Evolutionary conservation across 202 grass and related monocot genomes (phyloP), one percentile per base, ranked within the genome.

Genomic region (Hordeum pubiflorum): DNA sequence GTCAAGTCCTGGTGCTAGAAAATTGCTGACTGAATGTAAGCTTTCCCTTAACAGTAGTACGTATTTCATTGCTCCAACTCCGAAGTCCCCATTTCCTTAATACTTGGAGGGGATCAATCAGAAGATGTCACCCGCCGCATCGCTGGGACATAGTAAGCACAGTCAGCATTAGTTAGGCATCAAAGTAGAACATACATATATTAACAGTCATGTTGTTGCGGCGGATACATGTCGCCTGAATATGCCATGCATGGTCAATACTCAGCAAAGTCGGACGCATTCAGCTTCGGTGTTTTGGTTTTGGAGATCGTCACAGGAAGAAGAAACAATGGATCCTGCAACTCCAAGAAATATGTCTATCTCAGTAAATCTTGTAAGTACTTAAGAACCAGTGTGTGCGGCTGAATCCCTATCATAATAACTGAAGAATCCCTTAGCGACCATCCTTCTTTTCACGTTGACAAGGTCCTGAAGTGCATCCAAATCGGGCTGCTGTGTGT

Each of bases 191-290:
- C 29, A 31, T 31, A 27, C 61, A 41, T 5, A 56, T 12, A 44
- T 10, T 57, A 50, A 26, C 56, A 38, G 4, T 31, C 39, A 73
- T 86, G 12, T 11, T 54, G 6, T 52, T 33, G 13, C 64, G 84
- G 84, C 27, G 85, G 85, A 69, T 90, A 90, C 29, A 87, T 84
- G 84, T 81, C 86, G 0, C 86, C 81, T 20, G 86, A 84, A 81
- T 84, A 88, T 39, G 37, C 38, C 9, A 10, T 39, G 38, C 38
- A 76, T 77, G 81, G 89, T 37, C 64, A 61, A 24, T 85, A 81
- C 22, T 87, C 89, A 2, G 74, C 46, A 12, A 91, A 82, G 44
- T 87, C 81, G 0, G 77, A 87, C 23, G 78, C 62, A n/a, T 82
- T 87, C 29, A 85, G 89, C 77, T 85, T 87, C 4, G 89, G 78